Conservation (phyloP, 192 early-diverging fungal genomes). For the Coemansia sp. region DNA sequence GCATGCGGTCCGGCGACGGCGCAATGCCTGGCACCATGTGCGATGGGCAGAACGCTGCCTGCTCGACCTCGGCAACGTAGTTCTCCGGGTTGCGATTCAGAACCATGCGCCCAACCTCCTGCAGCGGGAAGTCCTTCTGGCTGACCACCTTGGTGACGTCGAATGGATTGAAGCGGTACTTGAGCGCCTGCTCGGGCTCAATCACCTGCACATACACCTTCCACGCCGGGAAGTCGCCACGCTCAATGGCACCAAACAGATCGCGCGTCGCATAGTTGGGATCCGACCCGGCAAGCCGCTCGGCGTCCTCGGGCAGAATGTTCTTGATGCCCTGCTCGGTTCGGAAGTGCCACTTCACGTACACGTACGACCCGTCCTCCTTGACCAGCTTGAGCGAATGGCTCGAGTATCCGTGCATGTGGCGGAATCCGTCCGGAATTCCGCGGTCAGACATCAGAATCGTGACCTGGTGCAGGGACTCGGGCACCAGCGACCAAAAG, state of each 20-base stretch:
- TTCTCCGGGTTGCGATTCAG: slow-evolving; percentile 82
- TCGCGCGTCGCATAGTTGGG: slow-evolving; percentile 73
- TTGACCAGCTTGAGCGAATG: slow-evolving; percentile 59
- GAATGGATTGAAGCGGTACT: slow-evolving; percentile 67
- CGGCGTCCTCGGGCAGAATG: slow-evolving; percentile 65
- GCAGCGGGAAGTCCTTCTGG: slow-evolving; percentile 75
- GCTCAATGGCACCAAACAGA: slow-evolving; percentile 63
- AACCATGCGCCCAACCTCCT: slow-evolving; percentile 73
- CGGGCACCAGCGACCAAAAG: slow-evolving; percentile 60
- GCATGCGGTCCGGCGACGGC: slow-evolving; percentile 75
- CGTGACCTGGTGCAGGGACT: slow-evolving; percentile 58
- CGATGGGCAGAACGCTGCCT: slow-evolving; percentile 76
- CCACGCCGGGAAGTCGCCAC: slow-evolving; percentile 70
- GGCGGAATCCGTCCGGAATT: slow-evolving; percentile 63
- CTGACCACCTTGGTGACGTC: slow-evolving; percentile 85
- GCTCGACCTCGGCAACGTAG: slow-evolving; percentile 86
- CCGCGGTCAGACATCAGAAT: slow-evolving; percentile 75
- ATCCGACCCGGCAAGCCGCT: slow-evolving; percentile 58
- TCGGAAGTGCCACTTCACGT: slow-evolving; percentile 84
- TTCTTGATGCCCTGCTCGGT: slow-evolving; percentile 65
- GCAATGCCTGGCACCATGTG: slow-evolving; percentile 81
- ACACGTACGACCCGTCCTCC: slow-evolving; percentile 60
- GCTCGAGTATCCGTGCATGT: slow-evolving; percentile 43
- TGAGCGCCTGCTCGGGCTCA: slow-evolving; percentile 67
- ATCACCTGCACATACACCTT: slow-evolving; percentile 73